A percentile compares a stretch with the other conserved stretches of the same genome.
Conservation (phyloP, 768 basidiomycete species). For the Trametes cinnabarina region DNA sequence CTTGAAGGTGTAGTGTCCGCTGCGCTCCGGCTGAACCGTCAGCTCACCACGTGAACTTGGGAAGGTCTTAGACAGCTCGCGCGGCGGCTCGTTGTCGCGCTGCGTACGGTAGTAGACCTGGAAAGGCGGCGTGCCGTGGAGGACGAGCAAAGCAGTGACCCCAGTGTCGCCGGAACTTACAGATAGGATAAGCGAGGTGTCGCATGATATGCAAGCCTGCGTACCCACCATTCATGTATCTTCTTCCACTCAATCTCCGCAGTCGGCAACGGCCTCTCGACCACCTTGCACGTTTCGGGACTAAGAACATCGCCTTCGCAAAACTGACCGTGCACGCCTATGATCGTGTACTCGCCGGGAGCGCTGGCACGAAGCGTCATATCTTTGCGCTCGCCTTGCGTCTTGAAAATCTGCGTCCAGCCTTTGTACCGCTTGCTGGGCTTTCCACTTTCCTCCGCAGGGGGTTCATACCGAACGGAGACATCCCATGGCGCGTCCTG, state of each 20-base stretch:
- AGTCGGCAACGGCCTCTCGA: conserved; percentile 71
- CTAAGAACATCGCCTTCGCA: conserved; percentile 83
- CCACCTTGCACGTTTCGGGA: conserved; percentile 75
- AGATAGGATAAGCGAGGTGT: conserved; percentile 4
- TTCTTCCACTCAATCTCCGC: conserved; percentile 88
- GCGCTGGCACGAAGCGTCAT: conserved; percentile 50
- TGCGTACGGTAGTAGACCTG: conserved; percentile 74
- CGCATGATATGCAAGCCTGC: background rate
- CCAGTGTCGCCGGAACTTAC: conserved; percentile 86
- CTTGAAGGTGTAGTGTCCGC: conserved; percentile 84
- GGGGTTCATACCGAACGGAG: conserved; percentile 59
- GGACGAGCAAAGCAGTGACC: conserved; percentile 79
- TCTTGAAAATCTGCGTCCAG: conserved; percentile 63
- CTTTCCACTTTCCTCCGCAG: conserved; percentile 35
- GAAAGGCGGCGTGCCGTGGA: conserved; percentile 91
- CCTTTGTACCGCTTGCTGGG: conserved; percentile 46
- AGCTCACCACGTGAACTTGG: conserved; percentile 74
- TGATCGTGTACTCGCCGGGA: conserved; percentile 78
- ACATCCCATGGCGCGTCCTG: conserved; percentile 71
- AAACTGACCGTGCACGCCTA: conserved; percentile 70
- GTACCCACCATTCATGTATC: conserved; percentile 81
- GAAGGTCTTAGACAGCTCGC: conserved; percentile 59
- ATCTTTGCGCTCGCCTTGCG: conserved; percentile 43
- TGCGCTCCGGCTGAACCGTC: conserved; percentile 81
- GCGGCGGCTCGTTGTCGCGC: conserved; percentile 62